A percentile compares a stretch with the other conserved stretches of the same genome.
Evolutionary conservation across 306 rosid species (phyloP).

Genomic region (Phaseolus lunatus): DNA sequence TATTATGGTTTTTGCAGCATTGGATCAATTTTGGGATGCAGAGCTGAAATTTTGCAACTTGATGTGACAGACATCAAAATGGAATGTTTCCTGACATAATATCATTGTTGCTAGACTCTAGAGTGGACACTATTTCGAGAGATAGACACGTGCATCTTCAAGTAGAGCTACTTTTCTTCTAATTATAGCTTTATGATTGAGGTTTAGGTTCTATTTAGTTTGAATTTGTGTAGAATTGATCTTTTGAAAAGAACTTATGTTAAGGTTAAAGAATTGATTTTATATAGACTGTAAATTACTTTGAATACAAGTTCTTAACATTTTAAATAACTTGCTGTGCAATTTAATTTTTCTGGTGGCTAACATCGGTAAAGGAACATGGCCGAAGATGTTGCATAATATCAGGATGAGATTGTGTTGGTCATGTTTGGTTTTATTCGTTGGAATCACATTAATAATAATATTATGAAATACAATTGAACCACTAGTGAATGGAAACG

Average conservation of each 20-base stretch:
- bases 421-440: no score
- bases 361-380: no score
- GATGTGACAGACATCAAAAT: constrained; percentile 94
- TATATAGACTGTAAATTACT: neutral
- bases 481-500: neutral
- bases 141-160: neutral
- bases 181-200: neutral
- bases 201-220: neutral
- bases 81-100: constrained; percentile 66
- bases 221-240: neutral
- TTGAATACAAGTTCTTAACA: neutral
- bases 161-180: neutral
- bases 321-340: neutral
- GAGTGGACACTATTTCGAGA: neutral
- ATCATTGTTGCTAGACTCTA: neutral
- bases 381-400: no score
- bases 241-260: neutral
- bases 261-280: neutral
- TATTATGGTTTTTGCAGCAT: constrained; percentile 58
- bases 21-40: constrained; percentile 83
- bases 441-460: no score
- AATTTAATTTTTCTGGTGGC: no score
- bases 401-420: no score
- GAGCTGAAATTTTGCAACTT: constrained; percentile 88
- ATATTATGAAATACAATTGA: neutral